Percentiles rank a stretch among this genome's conserved stretches.
phyloP scores from a whole-genome alignment of 1,139 yeast genomes.

The Zygoascus meyerae region DNA sequence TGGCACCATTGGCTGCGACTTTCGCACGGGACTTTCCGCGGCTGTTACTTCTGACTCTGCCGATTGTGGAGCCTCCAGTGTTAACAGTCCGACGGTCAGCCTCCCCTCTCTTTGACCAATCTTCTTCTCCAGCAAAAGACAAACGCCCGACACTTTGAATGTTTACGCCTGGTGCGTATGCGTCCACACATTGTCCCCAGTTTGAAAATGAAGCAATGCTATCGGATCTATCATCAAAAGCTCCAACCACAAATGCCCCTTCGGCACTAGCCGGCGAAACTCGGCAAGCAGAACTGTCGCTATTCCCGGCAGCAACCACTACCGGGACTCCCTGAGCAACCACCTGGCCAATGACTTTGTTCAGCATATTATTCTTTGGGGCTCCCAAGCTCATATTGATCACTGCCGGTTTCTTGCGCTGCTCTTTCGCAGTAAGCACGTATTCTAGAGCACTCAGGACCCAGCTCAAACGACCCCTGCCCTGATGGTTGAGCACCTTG shows the following conservation, averaged over 20 bases:
- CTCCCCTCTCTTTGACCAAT: too few species aligned
- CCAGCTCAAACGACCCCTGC: conserved; percentile 56
- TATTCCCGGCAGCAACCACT: conserved; percentile 89
- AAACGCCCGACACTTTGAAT: conserved; percentile 43
- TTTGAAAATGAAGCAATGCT: conserved; percentile 69
- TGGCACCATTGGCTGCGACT: conserved; percentile 5
- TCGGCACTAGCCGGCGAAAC: conserved; percentile 76
- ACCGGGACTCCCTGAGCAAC: conserved; percentile 62
- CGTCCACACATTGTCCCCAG: conserved; percentile 84
- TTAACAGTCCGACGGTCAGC: too few species aligned
- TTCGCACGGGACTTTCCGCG: not conserved
- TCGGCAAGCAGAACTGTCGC: conserved; percentile 67
- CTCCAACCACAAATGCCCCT: conserved; percentile 76
- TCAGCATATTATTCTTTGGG: conserved; percentile 55
- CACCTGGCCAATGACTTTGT: conserved; percentile 69
- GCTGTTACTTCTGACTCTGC: too few species aligned
- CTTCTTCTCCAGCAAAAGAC: too few species aligned
- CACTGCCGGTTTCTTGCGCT: conserved; percentile 47
- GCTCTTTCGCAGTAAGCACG: conserved; percentile 40
- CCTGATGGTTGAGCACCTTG: conserved; percentile 59
- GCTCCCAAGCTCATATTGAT: conserved; percentile 83
- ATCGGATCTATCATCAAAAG: conserved; percentile 69
- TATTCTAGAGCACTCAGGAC: conserved; percentile 68
- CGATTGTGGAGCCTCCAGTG: too few species aligned
- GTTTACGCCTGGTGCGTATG: conserved; percentile 74